Evolutionary conservation across 257 asterid genomes (phyloP).

Genomic region (Nyctanthes arbortristis): DNA sequence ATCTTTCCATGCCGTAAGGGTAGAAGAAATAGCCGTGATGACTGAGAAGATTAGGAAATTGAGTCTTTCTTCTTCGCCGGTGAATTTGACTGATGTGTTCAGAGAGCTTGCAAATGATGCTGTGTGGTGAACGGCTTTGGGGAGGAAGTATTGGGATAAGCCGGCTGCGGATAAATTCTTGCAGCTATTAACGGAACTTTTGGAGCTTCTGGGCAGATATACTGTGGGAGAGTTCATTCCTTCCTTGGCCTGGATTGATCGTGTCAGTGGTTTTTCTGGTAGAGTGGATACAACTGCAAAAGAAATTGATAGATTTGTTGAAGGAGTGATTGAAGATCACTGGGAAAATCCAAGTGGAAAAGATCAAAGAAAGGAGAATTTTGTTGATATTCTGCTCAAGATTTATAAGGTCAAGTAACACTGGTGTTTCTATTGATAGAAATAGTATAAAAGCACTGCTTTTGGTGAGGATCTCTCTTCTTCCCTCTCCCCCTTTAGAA

Average conservation of each 20-base stretch:
- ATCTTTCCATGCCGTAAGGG: conserved; percentile 23
- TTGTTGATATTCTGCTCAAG: conserved; percentile 29
- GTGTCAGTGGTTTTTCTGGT: conserved; percentile 32
- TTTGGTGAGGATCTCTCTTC: conserved; percentile 27
- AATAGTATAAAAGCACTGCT: conserved; percentile 39
- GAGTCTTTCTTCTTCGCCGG: not conserved
- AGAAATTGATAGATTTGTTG: conserved; percentile 33
- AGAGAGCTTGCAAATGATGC: conserved; percentile 10
- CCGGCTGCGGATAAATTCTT: conserved; percentile 24
- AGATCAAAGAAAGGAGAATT: conserved; percentile 13
- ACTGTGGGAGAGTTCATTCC: conserved; percentile 32
- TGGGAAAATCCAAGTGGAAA: not conserved
- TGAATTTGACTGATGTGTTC: conserved; percentile 34
- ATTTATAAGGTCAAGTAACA: conserved; percentile 21
- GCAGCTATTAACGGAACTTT: conserved; percentile 20
- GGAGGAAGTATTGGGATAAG: conserved; percentile 28
- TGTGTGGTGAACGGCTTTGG: conserved; percentile 34
- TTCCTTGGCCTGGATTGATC: conserved; percentile 37
- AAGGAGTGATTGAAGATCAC: conserved; percentile 29
- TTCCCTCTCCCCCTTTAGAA: not conserved
- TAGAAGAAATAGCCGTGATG: conserved; percentile 30
- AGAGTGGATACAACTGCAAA: conserved; percentile 19
- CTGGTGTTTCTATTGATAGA: conserved; percentile 28
- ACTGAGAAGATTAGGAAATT: conserved; percentile 18
- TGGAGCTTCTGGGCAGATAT: conserved; percentile 22